Conservation (phyloP, 345 rosid genomes). For the Euclidium syriacum region DNA sequence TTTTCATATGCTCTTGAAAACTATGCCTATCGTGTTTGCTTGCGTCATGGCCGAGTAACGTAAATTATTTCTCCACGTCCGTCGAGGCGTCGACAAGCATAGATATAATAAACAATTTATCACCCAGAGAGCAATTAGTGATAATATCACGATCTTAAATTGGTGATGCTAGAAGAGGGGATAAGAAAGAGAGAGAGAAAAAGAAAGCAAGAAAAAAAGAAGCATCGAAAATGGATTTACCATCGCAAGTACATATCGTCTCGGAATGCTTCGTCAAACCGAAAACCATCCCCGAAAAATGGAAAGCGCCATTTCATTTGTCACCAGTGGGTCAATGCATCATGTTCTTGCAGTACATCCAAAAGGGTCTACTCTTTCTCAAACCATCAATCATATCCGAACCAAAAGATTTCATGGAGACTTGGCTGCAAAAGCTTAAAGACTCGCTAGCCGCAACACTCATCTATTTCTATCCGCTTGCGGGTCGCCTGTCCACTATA, state of each 20-base stretch:
- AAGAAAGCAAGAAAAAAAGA: no score
- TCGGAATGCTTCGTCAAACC: slow-evolving; percentile 58
- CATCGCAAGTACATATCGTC: slow-evolving; percentile 18
- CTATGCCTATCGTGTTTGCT: no score
- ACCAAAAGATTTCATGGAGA: slow-evolving; percentile 30
- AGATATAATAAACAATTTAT: no score
- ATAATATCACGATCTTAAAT: no score
- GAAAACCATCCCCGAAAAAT: slow-evolving; percentile 16
- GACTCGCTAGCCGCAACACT: slow-evolving; percentile 53
- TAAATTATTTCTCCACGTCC: no score
- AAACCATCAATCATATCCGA: slow-evolving; percentile 34
- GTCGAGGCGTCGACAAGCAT: no score
- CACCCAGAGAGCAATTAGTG: no score
- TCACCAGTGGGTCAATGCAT: slow-evolving; percentile 51
- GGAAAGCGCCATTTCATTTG: slow-evolving; percentile 37
- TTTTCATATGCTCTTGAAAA: no score
- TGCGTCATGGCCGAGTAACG: no score
- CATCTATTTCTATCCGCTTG: slow-evolving; percentile 54
- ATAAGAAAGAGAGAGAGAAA: no score
- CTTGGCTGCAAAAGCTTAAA: slow-evolving; percentile 39
- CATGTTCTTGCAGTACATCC: slow-evolving; percentile 54
- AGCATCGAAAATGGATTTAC: not conserved
- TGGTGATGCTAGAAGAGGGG: no score
- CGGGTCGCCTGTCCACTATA: slow-evolving; percentile 47
- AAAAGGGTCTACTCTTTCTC: slow-evolving; percentile 53